Base-by-base conservation (phyloP, 2,329 filamentous ascomycete species). In the Coleophoma eucalyptorum region DNA sequence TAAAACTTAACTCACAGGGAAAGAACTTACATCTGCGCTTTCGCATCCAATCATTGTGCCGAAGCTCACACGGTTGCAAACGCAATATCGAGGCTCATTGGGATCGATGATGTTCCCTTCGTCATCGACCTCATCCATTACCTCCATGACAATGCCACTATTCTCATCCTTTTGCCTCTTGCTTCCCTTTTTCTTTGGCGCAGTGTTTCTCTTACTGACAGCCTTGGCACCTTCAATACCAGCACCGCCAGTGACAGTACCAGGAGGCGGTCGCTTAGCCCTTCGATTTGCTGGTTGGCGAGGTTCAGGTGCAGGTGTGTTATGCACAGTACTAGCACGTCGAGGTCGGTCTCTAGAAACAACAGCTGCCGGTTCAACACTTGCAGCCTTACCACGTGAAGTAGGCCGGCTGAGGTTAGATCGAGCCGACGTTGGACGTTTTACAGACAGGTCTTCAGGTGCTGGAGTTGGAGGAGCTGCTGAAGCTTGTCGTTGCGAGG, bases 11-110 rank as follows among this genome's bases (percentile, higher is more conserved):
- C 20, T 15, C 4, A 26, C 44, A 49, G 46, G 16, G 38, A 40
- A 51, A 45, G 35, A 43, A 60, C 83, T 80, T 72, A 89, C 86
- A 69, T 89, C 85, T 42, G 81, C 74, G 61, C 90, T 90, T 62
- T 93, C 89, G 68, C 89, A 94, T 54, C 83, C 81, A 65, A 94
- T 89, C 89, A 94, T 94, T 18, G 79, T 84, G 48, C 89, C 89
- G 64, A 86, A 92, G 65, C 87, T 90, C 48, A 94, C 87, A 51
- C 89, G 77, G 59, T 89, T 87, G 68, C 89, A 94, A 49, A 86
- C 68, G 64, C 89, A 94, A 67, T 94, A 94, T 55, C 81, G 75
- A 40, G 84, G 80, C 72, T 94, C 89, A 50, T 90, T 73, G 0
- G 87, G 85, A 63, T 91, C 87, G 62, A 92, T 87, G 21, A 80